Evolutionary conservation across 2,329 filamentous ascomycete species (phyloP).

Genomic region (Arthrobotrys entomopaga): DNA sequence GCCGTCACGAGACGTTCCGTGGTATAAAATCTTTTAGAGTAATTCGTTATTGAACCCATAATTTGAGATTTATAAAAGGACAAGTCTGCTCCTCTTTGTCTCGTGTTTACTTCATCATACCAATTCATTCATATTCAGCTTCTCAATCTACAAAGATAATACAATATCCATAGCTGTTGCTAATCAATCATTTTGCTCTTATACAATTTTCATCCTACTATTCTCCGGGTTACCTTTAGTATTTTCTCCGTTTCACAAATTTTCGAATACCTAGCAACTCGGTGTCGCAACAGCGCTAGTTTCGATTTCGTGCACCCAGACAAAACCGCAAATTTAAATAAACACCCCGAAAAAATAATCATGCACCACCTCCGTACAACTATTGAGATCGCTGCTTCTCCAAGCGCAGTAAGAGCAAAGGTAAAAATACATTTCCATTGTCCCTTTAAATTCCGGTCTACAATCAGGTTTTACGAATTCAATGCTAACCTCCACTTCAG

Average conservation of each 20-base stretch:
- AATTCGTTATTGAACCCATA: background rate
- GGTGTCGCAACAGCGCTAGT: no score
- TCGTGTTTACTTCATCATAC: background rate
- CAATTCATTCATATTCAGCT: background rate
- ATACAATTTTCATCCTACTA: no score
- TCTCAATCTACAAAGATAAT: background rate
- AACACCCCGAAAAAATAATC: no score
- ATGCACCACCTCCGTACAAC: constrained; percentile 16
- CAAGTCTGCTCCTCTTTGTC: background rate
- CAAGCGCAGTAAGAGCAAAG: constrained; percentile 20
- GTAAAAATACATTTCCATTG: background rate
- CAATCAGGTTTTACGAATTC: background rate
- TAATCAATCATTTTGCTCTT: no score
- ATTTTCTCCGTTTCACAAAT: no score
- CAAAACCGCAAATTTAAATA: no score
- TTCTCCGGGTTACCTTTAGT: no score
- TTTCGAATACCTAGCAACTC: no score
- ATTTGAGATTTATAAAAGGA: background rate
- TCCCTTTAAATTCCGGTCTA: background rate
- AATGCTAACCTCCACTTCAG: background rate
- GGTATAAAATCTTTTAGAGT: no score
- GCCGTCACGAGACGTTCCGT: no score
- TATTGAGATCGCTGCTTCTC: constrained; percentile 27
- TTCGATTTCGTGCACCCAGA: no score
- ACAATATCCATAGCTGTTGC: no score